phyloP scores from a whole-genome alignment of 257 asterid species.

The Ophiorrhiza pumila region DNA sequence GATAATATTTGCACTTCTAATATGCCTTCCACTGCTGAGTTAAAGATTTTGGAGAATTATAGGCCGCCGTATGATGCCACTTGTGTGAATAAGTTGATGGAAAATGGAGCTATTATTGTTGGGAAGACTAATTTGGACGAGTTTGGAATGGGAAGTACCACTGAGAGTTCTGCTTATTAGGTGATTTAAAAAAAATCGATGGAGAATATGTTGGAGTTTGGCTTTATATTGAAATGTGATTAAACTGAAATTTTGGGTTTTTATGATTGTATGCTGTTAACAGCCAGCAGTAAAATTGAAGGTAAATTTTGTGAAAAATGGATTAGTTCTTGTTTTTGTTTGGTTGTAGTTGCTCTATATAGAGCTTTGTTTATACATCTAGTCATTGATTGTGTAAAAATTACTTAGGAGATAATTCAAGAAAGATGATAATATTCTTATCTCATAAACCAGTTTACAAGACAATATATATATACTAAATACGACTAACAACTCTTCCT shows the following conservation, averaged over 20 bases:
- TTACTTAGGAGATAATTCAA: no score
- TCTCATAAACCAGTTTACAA: no score
- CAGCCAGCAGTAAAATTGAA: background rate
- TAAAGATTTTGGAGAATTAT: slow-evolving; percentile 66
- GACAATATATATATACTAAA: no score
- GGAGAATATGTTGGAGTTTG: background rate
- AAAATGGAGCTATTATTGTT: slow-evolving; percentile 70
- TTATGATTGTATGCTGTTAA: background rate
- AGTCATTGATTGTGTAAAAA: no score
- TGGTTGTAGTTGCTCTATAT: no score
- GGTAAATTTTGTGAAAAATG: no score
- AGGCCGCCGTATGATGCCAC: no score
- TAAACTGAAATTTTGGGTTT: background rate
- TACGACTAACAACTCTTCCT: no score
- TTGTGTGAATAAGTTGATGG: slow-evolving; percentile 69
- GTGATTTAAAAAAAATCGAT: slow-evolving; percentile 32
- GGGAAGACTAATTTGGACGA: slow-evolving; percentile 96
- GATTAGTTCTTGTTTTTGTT: background rate
- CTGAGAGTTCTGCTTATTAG: slow-evolving; percentile 82
- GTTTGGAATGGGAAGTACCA: no score
- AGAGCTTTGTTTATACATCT: no score
- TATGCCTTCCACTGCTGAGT: slow-evolving; percentile 92
- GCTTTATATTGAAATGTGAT: background rate
- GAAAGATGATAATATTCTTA: no score
- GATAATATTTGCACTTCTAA: slow-evolving; percentile 79